Percentiles rank a stretch among this genome's conserved stretches.
Evolutionary conservation across 2,329 filamentous ascomycete species (phyloP).

Genomic region (Colletotrichum sansevieriae): DNA sequence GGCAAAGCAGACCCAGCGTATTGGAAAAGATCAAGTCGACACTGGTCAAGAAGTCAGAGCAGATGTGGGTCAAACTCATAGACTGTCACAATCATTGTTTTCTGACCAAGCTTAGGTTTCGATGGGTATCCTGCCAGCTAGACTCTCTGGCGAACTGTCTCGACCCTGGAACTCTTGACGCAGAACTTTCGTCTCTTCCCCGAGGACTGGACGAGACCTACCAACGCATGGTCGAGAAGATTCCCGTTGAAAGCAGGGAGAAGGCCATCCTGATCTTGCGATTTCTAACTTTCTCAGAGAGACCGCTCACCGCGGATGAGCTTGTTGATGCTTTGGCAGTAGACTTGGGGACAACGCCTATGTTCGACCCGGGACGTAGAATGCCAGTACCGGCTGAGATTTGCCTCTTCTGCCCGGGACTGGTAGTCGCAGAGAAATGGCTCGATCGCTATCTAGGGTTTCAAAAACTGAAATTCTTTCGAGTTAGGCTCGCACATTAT

Average conservation of each 20-base stretch:
- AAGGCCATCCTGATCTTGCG: background rate
- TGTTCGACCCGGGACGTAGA: background rate
- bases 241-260: background rate
- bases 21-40: background rate
- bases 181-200: background rate
- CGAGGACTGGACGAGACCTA: background rate
- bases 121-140: background rate
- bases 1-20: background rate
- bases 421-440: background rate
- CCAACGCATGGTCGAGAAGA: background rate
- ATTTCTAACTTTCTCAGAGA: background rate
- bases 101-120: background rate
- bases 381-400: background rate
- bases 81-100: background rate
- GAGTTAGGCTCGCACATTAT: background rate
- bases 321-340: background rate
- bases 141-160: background rate
- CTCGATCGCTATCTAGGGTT: no score
- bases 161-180: background rate
- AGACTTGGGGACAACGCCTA: background rate
- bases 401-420: background rate
- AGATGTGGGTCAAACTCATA: background rate
- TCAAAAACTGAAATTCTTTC: no score
- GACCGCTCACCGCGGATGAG: background rate
- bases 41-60: background rate